Percentiles rank a stretch among this genome's conserved stretches.
Conservation (phyloP, 2,329 filamentous ascomycete species). For the Mycosphaerella arachidis region DNA sequence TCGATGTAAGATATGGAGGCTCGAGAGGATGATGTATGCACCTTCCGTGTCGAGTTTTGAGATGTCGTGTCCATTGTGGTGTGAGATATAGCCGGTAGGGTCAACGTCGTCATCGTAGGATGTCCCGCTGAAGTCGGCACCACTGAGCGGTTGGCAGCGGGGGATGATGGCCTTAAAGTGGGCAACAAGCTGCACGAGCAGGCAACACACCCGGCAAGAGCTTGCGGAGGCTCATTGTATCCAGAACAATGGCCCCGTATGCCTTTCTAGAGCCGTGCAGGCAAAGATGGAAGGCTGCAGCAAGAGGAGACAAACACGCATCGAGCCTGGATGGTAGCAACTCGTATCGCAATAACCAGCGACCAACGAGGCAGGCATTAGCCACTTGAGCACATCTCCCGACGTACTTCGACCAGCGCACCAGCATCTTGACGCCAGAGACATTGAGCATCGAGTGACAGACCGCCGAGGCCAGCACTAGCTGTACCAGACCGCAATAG, state of each 20-base stretch:
- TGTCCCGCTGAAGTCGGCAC: neutral
- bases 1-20: neutral
- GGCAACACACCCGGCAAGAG: neutral
- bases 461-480: no score
- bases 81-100: slow-evolving; percentile 2
- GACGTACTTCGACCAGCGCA: no score
- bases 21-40: neutral
- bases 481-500: no score
- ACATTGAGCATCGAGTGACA: no score
- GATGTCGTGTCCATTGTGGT: neutral
- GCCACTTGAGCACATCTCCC: no score
- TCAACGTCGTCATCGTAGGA: neutral
- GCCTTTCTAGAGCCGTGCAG: neutral
- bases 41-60: neutral
- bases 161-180: neutral
- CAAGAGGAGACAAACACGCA: neutral
- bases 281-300: neutral
- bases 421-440: no score
- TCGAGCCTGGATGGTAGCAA: neutral
- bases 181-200: neutral
- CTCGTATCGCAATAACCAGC: neutral
- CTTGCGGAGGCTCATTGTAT: neutral
- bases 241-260: neutral
- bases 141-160: neutral
- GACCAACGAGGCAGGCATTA: neutral